These are phyloP conservation scores for Akanthomyces muscarius DNA, from an alignment of 2,329 filamentous ascomycete species.

Conservation along the genomic window DNA sequence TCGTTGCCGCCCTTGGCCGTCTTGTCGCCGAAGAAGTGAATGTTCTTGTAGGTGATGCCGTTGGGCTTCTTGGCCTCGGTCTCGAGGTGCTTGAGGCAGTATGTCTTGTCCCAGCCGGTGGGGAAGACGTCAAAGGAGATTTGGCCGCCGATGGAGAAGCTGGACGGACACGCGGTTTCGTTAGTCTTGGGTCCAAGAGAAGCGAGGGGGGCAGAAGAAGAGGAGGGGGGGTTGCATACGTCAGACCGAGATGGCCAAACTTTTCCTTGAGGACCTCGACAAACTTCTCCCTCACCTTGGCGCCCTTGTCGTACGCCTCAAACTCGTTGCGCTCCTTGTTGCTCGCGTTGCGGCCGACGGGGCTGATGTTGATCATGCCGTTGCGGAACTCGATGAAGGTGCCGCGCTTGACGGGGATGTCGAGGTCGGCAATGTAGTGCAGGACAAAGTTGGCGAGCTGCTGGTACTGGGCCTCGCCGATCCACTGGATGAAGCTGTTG, in stretches of 20 bases:
- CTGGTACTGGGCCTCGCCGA: slow-evolving; percentile 83
- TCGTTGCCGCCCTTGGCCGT: slow-evolving; percentile 88
- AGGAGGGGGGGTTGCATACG: slow-evolving; percentile 48
- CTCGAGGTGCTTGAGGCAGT: slow-evolving; percentile 86
- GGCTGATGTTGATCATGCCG: slow-evolving; percentile 85
- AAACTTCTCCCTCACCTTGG: slow-evolving; percentile 72
- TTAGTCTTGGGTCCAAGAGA: background rate
- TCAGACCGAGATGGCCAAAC: slow-evolving; percentile 80
- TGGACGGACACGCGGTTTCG: slow-evolving; percentile 29
- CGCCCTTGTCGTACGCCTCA: slow-evolving; percentile 72
- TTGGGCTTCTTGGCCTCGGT: slow-evolving; percentile 66
- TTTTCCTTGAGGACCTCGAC: slow-evolving; percentile 72
- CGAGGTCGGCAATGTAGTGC: slow-evolving; percentile 79
- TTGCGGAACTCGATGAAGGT: slow-evolving; percentile 88
- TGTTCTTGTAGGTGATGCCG: slow-evolving; percentile 73
- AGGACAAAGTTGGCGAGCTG: slow-evolving; percentile 70
- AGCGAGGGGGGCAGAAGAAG: background rate
- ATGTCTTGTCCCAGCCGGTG: slow-evolving; percentile 96
- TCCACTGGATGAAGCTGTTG: slow-evolving; percentile 85
- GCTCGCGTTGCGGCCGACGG: slow-evolving; percentile 82
- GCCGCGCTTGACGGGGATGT: slow-evolving; percentile 77
- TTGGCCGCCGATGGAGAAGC: slow-evolving; percentile 91
- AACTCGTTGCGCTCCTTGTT: slow-evolving; percentile 77
- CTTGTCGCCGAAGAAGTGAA: slow-evolving; percentile 99
- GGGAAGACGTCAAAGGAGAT: slow-evolving; percentile 99